Evolutionary conservation across 2,329 filamentous ascomycete genomes (phyloP).

Genomic region (Fusarium pseudograminearum): DNA sequence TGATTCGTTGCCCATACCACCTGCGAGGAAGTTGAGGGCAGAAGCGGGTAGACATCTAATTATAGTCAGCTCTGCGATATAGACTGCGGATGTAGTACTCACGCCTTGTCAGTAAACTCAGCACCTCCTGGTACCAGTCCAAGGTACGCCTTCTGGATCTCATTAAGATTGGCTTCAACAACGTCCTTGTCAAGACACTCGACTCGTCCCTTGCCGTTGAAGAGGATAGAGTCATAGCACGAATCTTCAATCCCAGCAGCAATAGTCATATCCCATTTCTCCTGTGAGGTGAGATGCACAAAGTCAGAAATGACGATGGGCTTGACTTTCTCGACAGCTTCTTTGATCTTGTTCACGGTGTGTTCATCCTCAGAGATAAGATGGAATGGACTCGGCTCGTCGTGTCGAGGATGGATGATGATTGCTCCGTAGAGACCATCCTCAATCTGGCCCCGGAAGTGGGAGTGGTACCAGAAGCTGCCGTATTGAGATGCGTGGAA

Average conservation of each 20-base stretch:
- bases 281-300: constrained; percentile 64
- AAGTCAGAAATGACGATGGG: constrained; percentile 69
- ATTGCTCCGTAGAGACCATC: constrained; percentile 71
- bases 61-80: background rate
- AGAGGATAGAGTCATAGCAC: constrained; percentile 71
- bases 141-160: constrained; percentile 50
- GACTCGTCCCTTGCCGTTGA: constrained; percentile 71
- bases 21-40: constrained; percentile 54
- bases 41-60: constrained; percentile 49
- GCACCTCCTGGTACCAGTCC: constrained; percentile 45
- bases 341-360: constrained; percentile 57
- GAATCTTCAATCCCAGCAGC: constrained; percentile 61
- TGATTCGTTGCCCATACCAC: constrained; percentile 49
- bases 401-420: constrained; percentile 57
- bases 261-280: constrained; percentile 59
- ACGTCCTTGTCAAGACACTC: constrained; percentile 62
- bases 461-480: constrained; percentile 72
- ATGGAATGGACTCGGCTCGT: constrained; percentile 59
- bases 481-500: constrained; percentile 69
- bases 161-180: constrained; percentile 54
- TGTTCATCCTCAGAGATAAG: constrained; percentile 57
- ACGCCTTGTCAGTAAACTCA: constrained; percentile 58
- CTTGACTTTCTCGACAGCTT: constrained; percentile 60
- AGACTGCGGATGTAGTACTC: background rate
- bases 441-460: constrained; percentile 66